Percentiles rank a stretch among this genome's conserved stretches.
Evolutionary conservation across 768 basidiomycete genomes (phyloP).

Genomic region (Lentinula lateritia): DNA sequence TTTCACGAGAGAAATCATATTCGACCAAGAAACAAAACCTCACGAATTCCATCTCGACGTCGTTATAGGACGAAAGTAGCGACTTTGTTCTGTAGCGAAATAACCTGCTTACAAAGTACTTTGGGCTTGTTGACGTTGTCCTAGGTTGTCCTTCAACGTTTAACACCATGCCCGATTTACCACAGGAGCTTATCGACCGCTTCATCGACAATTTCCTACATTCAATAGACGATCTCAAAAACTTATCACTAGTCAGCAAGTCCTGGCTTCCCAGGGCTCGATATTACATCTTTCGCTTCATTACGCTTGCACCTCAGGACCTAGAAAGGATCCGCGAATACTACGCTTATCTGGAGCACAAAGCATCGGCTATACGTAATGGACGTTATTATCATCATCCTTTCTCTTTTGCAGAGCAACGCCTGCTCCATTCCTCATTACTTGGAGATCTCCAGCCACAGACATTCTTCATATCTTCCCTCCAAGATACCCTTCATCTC

Average conservation of each 20-base stretch:
- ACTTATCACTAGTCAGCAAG: neutral
- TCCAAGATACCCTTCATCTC: neutral
- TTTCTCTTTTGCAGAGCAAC: no score
- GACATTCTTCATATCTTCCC: neutral
- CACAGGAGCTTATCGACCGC: constrained; percentile 3
- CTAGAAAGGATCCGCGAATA: neutral
- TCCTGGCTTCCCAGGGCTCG: neutral
- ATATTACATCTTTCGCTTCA: neutral
- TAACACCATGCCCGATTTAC: neutral
- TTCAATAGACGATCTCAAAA: neutral
- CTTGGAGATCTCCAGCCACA: neutral
- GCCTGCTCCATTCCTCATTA: neutral
- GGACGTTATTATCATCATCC: no score
- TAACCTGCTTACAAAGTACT: no score
- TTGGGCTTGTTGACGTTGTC: no score
- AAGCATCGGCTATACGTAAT: neutral
- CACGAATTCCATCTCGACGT: no score
- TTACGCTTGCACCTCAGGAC: neutral
- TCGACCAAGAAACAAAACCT: no score
- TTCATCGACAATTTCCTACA: neutral
- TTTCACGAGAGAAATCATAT: no score
- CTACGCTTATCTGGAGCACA: neutral
- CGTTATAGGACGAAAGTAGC: no score
- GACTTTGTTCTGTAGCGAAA: no score
- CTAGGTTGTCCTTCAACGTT: no score